Base-by-base conservation (phyloP, 805 yeast species). In the Hanseniaspora clermontiae region DNA sequence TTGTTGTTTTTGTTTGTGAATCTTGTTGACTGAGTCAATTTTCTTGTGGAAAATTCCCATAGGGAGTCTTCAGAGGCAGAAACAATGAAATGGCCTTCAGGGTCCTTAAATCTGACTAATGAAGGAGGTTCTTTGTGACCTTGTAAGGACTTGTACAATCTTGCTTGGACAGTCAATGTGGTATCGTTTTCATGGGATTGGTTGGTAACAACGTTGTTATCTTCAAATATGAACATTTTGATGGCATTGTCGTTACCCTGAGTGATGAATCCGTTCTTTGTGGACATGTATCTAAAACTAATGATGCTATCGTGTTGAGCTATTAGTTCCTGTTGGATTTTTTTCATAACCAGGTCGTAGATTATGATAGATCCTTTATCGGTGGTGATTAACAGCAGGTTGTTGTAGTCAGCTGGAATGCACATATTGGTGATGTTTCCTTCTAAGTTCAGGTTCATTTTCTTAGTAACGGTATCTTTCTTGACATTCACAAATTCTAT, bases 71-170 rank as follows among this genome's bases (percentile, higher is more conserved):
- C 77, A 0, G 97, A 87, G 1, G 95, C 95, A 53, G 96, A 87
- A 55, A 87, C 75, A 11, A 95, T 65, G 68, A 81, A 87, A 69
- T 95, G 98, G 2, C 95, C 81, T 49, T 81, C 81, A 51, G 80
- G 81, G 62, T 85, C 84, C 5, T 95, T 87, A 69, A 93, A 93
- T 27, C 74, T 72, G 43, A 93, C 80, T 5, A 79, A 66, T 0
- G 84, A 75, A 2, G 97, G 95, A 3, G 98, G 95, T 34, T 86
- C 84, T 4, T 95, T 81, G 68, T 93, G 98, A n/a, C 99, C 99
- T 63, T 97, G 97, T 66, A 98, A 79, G 0, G 95, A 85, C 67
- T 98, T 80, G 63, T 95, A 74, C 59, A 83, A 81, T 65, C 98
- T 82, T 1, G 96, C 95, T 12, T 89, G 80, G 5, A 86, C 83